Base-by-base conservation (phyloP, 2,329 filamentous ascomycete genomes). In the Coniella lustricola region DNA sequence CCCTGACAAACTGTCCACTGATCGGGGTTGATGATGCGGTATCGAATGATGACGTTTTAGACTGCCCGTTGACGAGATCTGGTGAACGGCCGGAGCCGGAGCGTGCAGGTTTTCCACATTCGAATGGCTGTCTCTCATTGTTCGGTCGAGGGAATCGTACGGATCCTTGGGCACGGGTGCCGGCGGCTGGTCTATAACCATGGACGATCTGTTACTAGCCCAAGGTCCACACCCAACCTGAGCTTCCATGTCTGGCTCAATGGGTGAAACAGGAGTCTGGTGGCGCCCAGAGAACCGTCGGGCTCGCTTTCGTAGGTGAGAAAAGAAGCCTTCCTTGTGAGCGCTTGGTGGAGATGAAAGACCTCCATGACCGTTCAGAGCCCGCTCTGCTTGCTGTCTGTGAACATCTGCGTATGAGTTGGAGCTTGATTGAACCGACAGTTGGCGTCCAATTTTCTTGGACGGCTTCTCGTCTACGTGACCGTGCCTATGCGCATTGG, bases 251-350 rank as follows among this genome's bases (percentile, higher is more conserved):
- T 97, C 91, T 57, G 96, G 90, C 48, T 84, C 82, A 37, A 77
- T 81, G 8, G 89, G 85, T 16, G 89, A 87, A 50, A 85, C 81
- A 7, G 88, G 84, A 13, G 82, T 84, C 63, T 91, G 87, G 62
- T 95, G 90, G 49, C 91, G 84, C 40, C 93, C 93, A 21, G 93
- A 98, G 52, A 98, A 84, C 57, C 93, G 80, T 57, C 93, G 81
- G 22, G 94, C 93, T 44, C 91, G 84, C 68, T 98, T 98, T 49
- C 93, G 81, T 7, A 98, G 76, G 64, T 98, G 93, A 1, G 93
- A 97, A 69, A 98, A 98, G 73, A 98, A 98, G 66, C 93, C 89
- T 66, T 98, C 93, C 62, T 94, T 94, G 49, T 90, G 87, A 16
- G 79, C 87, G 59, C 78, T 84, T 0, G 84, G 82, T 3, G 90